Conservation (phyloP, 2,329 filamentous ascomycete genomes). For the Scedosporium boydii region DNA sequence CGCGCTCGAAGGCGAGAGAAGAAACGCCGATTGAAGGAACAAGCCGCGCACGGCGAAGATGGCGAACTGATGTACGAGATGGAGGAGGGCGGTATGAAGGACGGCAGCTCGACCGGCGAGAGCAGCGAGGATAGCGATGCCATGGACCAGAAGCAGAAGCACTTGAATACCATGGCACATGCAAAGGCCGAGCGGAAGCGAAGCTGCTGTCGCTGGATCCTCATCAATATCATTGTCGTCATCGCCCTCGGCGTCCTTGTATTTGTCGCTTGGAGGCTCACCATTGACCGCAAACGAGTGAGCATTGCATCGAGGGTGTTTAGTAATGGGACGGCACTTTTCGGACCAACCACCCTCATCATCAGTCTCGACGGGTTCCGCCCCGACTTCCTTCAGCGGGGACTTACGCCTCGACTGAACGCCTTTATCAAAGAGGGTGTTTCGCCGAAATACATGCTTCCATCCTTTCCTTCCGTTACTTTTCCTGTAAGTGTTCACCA, state of each 20-base stretch:
- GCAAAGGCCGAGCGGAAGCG: constrained; percentile 38
- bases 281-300: constrained; percentile 30
- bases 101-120: constrained; percentile 54
- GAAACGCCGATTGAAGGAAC: constrained; percentile 40
- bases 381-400: constrained; percentile 80
- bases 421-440: constrained; percentile 73
- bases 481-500: constrained; percentile 52
- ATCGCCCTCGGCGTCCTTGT: constrained; percentile 5
- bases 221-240: constrained; percentile 44
- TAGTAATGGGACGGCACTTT: constrained; percentile 80
- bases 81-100: constrained; percentile 68
- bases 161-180: constrained; percentile 37
- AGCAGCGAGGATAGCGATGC: constrained; percentile 54
- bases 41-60: constrained; percentile 55
- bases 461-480: constrained; percentile 91
- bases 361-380: constrained; percentile 94
- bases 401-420: constrained; percentile 73
- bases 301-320: constrained; percentile 25
- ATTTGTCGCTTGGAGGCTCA: constrained; percentile 46
- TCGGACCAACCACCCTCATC: constrained; percentile 84
- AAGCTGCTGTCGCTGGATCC: constrained; percentile 42
- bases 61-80: constrained; percentile 80
- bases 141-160: constrained; percentile 42
- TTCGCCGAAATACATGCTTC: constrained; percentile 84
- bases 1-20: constrained; percentile 42